Base-by-base conservation (phyloP, 2,329 filamentous ascomycete species). In the Epichloe elymi region DNA sequence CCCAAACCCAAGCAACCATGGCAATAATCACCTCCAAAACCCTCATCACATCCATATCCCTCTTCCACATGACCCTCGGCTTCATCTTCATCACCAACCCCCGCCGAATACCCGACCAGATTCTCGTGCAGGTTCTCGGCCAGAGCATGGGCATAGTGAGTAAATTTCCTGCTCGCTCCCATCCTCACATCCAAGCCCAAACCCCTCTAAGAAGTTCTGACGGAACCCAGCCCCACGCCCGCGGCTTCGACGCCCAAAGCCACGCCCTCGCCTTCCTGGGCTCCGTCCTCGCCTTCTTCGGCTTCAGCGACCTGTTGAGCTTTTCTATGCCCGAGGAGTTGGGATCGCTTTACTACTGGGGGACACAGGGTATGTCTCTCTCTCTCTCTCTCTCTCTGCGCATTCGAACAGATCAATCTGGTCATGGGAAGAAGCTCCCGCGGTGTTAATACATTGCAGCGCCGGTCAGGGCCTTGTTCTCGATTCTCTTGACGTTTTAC, bases 31-130 rank as follows among this genome's bases (percentile, higher is more conserved):
- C 87, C 2, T 82, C 83, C 54, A 85, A 79, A 63, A 87, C 84
- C 8, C 83, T 95, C 66, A 84, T 96, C 60, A 85, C 86, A 59
- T 83, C 82, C 49, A 72, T 95, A 59, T 86, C 85, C 59, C 78
- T 95, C 64, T 88, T 93, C 72, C 87, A 95, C 70, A 68, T 95
- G 57, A 87, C 86, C 5, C 73, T 93, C 46, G 88, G 83, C 60
- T 89, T 84, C 68, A 88, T 93, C 72, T 85, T 96, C 70, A 75
- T 94, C 60, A 84, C 80, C 41, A 82, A 76, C 53, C 90, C 90
- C 5, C 70, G 72, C 54, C 74, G 78, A 42, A 75, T 96, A 60
- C 81, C 86, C 46, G 84, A 91, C 62, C 88, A 94, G 61, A 82
- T 84, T 49, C 67, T 95, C 20, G 86, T 95, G 46, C 87, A 81